Evolutionary conservation across 352 stramenopile genomes (phyloP), one percentile per base, ranked within the genome.

Genomic region (Halophytophthora polymorphica): DNA sequence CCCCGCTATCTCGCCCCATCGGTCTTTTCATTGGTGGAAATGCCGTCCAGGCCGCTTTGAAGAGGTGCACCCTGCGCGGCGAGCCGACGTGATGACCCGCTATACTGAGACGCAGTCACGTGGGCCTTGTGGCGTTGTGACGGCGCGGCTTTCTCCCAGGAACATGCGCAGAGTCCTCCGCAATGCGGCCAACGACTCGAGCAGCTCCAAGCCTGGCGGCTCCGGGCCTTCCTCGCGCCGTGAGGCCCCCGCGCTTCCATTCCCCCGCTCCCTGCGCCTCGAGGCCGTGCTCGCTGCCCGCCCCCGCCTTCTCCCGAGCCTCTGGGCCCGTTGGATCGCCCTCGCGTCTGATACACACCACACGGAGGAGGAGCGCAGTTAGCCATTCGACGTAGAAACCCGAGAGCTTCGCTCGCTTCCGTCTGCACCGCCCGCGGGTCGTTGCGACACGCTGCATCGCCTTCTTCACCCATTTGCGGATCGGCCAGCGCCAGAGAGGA

Each of bases 101-200:
- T 46, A 23, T 39, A 47, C 22, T 45, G 29, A 29, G 2, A 53
- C 42, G 11, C 21, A 39, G 17, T 29, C 35, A 37, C 17, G 43
- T 55, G 36, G n/a, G 40, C 35, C 40, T 61, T 44, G 53, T 58
- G 37, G 41, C 23, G 35, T 70, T 44, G 61, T 62, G 25, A 31
- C 36, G 18, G 46, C 37, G 53, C 41, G 60, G 33, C 54, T 69
- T 61, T 65, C 50, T 50, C 40, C 46, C 18, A 34, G 52, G 61
- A 70, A 70, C 41, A 48, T 31, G 61, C 61, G 51, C 42, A 50
- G 56, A 69, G 40, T 54, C 48, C 50, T 63, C 50, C 39, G 37
- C 51, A 25, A 45, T 36, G 21, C 13, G 12, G 6, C 25, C 45
- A 2, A 7, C 25, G 2, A 19, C n/a, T 36, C 7, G 8, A 14